These are phyloP conservation scores for Aspergillus tamarii DNA, from an alignment of 2,329 filamentous ascomycete genomes.

Conservation along the genomic window DNA sequence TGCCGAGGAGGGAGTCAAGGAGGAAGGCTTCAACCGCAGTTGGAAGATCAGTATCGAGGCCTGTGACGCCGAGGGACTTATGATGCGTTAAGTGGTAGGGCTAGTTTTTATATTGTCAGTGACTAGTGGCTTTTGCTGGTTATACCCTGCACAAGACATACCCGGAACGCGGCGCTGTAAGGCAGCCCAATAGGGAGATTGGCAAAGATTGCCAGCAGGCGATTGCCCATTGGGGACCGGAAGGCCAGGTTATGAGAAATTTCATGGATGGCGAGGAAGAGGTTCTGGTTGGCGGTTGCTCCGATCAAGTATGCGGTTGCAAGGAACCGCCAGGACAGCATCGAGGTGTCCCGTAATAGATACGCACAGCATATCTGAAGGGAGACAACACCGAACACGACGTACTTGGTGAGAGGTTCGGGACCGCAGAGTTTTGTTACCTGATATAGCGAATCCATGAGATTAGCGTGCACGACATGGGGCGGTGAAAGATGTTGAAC, in stretches of 20 bases:
- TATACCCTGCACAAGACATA: constrained; percentile 45
- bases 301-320: constrained; percentile 87
- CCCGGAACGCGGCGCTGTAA: constrained; percentile 93
- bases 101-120: constrained; percentile 41
- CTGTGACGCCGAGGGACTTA: constrained; percentile 96
- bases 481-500: background rate
- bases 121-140: background rate
- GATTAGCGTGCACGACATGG: constrained; percentile 8
- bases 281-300: constrained; percentile 95
- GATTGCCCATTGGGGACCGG: constrained; percentile 75
- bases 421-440: constrained; percentile 96
- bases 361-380: constrained; percentile 80
- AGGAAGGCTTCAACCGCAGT: constrained; percentile 89
- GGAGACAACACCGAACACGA: constrained; percentile 80
- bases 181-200: constrained; percentile 95
- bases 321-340: constrained; percentile 85
- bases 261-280: constrained; percentile 98
- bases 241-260: constrained; percentile 98
- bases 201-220: constrained; percentile 86
- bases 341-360: constrained; percentile 72
- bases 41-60: constrained; percentile 92
- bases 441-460: constrained; percentile 50
- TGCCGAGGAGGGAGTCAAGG: constrained; percentile 89
- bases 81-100: constrained; percentile 98
- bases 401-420: constrained; percentile 92